Conservation (phyloP, 2,329 filamentous ascomycete genomes). For the Talaromyces sp. region DNA sequence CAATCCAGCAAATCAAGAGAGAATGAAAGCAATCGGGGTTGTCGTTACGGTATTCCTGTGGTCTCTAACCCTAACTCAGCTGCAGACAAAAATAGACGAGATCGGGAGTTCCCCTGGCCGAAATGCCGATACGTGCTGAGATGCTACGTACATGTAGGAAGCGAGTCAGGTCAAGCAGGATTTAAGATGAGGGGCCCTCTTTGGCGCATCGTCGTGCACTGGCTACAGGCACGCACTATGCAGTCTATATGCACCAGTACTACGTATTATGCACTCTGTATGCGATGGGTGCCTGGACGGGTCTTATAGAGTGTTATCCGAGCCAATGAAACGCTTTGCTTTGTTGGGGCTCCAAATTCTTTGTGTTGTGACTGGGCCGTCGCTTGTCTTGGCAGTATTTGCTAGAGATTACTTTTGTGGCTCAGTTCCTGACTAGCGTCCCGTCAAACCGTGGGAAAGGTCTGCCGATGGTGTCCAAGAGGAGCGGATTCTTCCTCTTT, state of each 20-base stretch:
- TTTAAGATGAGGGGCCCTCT: neutral
- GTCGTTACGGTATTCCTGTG: neutral
- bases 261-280: too few species aligned
- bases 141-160: too few species aligned
- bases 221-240: neutral
- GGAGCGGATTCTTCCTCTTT: neutral
- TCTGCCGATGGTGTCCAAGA: neutral
- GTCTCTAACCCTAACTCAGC: neutral
- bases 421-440: neutral
- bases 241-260: neutral
- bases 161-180: neutral
- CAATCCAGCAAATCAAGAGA: neutral
- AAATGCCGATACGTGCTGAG: neutral
- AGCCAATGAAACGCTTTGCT: neutral
- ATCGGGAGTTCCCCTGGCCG: neutral
- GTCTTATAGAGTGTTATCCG: neutral
- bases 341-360: neutral
- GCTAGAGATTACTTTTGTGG: neutral
- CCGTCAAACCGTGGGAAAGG: neutral
- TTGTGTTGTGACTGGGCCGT: neutral
- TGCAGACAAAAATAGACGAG: neutral
- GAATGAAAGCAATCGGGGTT: neutral
- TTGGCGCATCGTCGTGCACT: neutral
- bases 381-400: neutral
- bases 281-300: neutral